Evolutionary conservation across 257 asterid species (phyloP).

Genomic region (Solanum arcanum): DNA sequence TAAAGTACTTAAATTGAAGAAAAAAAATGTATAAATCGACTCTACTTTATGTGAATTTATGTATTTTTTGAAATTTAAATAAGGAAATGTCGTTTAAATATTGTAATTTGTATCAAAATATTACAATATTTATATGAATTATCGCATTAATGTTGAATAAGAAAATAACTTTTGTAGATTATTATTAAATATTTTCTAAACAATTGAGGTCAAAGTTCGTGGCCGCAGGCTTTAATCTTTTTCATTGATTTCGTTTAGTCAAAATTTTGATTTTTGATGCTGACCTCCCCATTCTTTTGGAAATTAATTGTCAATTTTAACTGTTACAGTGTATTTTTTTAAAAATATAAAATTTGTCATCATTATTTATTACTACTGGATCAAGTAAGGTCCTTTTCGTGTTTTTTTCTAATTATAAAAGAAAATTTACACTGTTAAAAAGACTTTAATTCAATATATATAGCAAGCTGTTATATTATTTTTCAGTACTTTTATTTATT

Average conservation of each 20-base stretch:
- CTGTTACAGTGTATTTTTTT: background rate
- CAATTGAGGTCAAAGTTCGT: background rate
- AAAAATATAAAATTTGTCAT: background rate
- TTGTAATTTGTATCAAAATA: background rate
- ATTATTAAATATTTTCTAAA: background rate
- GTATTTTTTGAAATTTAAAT: background rate
- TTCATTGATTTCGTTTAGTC: background rate
- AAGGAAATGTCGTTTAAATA: background rate
- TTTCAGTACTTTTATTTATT: background rate
- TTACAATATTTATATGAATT: background rate
- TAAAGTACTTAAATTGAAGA: background rate
- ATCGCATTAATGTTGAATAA: background rate
- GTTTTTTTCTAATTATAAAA: background rate
- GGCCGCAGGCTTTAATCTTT: background rate
- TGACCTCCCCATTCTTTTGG: background rate
- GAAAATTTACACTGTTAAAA: background rate
- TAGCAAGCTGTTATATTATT: background rate
- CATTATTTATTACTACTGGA: background rate
- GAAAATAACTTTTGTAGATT: no score
- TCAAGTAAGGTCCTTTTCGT: background rate
- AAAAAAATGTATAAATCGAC: accelerated
- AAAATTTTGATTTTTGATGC: background rate
- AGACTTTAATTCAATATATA: background rate
- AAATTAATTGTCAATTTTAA: background rate
- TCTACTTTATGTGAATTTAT: background rate